Conservation (phyloP, 805 yeast species). For the Grigorovia humatica region DNA sequence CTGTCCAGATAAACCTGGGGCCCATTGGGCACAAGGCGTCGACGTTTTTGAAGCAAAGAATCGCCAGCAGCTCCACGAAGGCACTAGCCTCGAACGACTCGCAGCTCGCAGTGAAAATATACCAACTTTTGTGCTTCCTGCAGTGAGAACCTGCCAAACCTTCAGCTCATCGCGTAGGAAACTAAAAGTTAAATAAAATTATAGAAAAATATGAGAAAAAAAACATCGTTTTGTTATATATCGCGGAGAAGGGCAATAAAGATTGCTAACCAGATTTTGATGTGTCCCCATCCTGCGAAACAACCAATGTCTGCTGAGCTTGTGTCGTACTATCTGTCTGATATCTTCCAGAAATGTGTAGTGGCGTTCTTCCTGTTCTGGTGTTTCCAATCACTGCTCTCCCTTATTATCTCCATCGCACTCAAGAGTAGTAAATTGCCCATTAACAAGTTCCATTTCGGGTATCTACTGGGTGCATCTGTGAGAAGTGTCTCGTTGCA, state of each 20-base stretch:
- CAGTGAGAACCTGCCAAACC: not conserved
- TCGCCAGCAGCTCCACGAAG: not conserved
- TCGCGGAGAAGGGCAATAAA: not conserved
- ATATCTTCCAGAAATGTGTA: not conserved
- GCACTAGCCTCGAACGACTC: not conserved
- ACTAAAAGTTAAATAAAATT: not conserved
- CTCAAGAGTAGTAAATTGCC: not conserved
- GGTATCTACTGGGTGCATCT: constrained; percentile 13
- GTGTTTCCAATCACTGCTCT: not conserved
- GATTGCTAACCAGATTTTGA: not conserved
- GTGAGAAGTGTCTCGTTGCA: constrained; percentile 8
- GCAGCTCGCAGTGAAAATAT: not conserved
- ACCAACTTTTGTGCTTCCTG: not conserved
- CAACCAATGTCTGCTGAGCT: not conserved
- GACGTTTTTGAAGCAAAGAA: not conserved
- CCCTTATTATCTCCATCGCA: not conserved
- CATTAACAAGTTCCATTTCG: constrained; percentile 9
- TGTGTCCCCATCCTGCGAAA: not conserved
- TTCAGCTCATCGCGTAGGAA: too few relatives aligned
- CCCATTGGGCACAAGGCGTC: not conserved
- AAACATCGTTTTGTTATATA: too few relatives aligned
- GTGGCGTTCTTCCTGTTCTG: not conserved
- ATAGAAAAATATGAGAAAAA: too few relatives aligned
- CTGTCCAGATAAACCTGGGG: not conserved
- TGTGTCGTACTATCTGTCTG: not conserved